Evolutionary conservation across 1,284 basidiomycete species (phyloP).

Genomic region (Trametes hirsuta): DNA sequence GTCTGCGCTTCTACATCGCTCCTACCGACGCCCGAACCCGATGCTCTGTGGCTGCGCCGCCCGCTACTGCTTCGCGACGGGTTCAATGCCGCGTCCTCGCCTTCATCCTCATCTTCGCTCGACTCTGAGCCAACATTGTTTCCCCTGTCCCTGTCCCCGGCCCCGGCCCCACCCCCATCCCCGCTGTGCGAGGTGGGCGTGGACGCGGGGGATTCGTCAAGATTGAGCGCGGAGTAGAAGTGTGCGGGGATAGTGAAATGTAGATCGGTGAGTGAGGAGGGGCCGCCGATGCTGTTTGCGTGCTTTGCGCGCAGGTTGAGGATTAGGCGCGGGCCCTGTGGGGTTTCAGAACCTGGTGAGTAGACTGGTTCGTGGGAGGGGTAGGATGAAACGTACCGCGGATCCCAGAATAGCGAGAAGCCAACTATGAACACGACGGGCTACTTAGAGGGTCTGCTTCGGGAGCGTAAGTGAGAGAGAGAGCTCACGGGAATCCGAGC

Average conservation of each 20-base stretch:
- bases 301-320: conserved; percentile 29
- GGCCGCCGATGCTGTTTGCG: conserved; percentile 8
- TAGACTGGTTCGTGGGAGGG: neutral
- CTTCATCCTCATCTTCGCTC: neutral
- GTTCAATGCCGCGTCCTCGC: conserved; percentile 16
- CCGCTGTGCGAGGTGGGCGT: neutral
- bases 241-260: conserved; percentile 14
- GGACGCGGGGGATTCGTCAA: conserved; percentile 7
- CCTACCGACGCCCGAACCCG: neutral
- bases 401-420: conserved; percentile 31
- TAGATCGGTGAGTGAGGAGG: conserved; percentile 14
- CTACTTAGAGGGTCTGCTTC: neutral
- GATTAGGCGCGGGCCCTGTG: conserved; percentile 33
- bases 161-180: neutral
- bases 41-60: neutral
- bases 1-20: conserved; percentile 9
- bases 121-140: neutral
- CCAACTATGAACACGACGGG: conserved; percentile 23
- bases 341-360: neutral
- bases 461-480: neutral
- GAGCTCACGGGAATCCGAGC: conserved; percentile 32
- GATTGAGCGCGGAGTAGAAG: conserved; percentile 18
- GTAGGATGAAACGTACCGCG: conserved; percentile 19
- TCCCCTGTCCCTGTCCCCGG: neutral
- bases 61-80: conserved; percentile 1